Evolutionary conservation across 108 stramenopile genomes (phyloP).

Genomic region (Skeletonema menzelii): DNA sequence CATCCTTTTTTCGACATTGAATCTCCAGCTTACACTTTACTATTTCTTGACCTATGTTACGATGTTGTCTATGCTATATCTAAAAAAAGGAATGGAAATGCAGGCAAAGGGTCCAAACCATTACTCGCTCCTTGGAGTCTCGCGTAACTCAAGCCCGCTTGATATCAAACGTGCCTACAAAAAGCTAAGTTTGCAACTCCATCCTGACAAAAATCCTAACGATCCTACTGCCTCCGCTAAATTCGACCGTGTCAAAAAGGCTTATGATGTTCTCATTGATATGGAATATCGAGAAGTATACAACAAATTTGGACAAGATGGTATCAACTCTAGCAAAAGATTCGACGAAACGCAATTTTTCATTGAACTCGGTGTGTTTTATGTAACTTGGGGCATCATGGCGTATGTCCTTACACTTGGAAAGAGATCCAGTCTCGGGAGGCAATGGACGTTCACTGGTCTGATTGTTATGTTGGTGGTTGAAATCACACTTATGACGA

Average conservation of each 20-base stretch:
- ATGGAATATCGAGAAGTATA: conserved; percentile 94
- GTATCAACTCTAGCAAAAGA: conserved; percentile 82
- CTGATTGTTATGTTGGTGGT: conserved; percentile 91
- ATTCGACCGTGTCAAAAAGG: conserved; percentile 90
- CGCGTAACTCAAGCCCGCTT: conserved; percentile 82
- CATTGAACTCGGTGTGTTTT: conserved; percentile 90
- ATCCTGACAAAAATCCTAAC: conserved; percentile 97
- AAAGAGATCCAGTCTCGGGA: conserved; percentile 77
- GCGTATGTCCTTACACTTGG: conserved; percentile 94
- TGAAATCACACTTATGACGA: conserved; percentile 91
- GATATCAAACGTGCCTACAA: conserved; percentile 98
- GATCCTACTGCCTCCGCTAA: conserved; percentile 87
- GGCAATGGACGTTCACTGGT: conserved; percentile 94
- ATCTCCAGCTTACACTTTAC: neutral
- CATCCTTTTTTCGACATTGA: neutral
- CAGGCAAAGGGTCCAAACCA: conserved; percentile 90
- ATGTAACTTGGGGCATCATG: conserved; percentile 95
- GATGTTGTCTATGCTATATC: neutral
- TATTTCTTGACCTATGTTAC: neutral
- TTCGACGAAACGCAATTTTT: conserved; percentile 86
- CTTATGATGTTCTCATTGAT: conserved; percentile 96
- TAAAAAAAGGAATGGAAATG: conserved; percentile 72
- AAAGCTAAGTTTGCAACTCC: conserved; percentile 89
- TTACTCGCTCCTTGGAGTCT: conserved; percentile 82
- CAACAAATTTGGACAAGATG: conserved; percentile 96